phyloP scores from a whole-genome alignment of 352 stramenopile species.

The Pythium volutum region DNA sequence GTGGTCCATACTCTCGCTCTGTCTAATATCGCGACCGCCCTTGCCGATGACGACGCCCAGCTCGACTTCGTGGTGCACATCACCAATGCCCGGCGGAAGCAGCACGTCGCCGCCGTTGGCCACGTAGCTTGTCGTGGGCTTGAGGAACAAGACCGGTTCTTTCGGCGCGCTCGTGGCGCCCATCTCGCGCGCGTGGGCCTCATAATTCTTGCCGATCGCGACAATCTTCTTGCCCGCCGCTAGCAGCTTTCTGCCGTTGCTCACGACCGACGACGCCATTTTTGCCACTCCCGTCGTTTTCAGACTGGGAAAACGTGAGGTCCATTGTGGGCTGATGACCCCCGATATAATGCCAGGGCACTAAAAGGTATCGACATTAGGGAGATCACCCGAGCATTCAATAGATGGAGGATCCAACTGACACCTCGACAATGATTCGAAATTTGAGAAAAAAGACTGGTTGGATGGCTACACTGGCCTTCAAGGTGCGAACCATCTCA shows the following conservation, averaged over 20 bases:
- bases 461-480: too few species aligned
- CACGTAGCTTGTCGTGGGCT: conserved; percentile 76
- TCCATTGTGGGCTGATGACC: too few species aligned
- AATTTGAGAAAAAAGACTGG: too few species aligned
- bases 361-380: too few species aligned
- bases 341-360: too few species aligned
- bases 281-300: not conserved
- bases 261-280: conserved; percentile 20
- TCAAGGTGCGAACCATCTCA: too few species aligned
- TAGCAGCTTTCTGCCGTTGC: conserved; percentile 54
- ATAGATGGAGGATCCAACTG: too few species aligned
- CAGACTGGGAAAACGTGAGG: too few species aligned
- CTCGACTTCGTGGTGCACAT: conserved; percentile 85
- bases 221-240: conserved; percentile 77
- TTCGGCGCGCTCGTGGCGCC: conserved; percentile 56
- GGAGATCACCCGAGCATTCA: too few species aligned
- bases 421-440: too few species aligned
- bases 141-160: conserved; percentile 79
- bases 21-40: conserved; percentile 51
- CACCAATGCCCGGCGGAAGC: conserved; percentile 61
- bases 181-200: conserved; percentile 80
- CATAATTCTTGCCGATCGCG: conserved; percentile 85
- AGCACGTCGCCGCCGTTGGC: conserved; percentile 53
- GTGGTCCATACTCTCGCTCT: conserved; percentile 64
- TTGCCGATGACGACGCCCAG: conserved; percentile 78